phyloP scores from a whole-genome alignment of 176 grass and related monocot species.

The Saccharum officinarum region DNA sequence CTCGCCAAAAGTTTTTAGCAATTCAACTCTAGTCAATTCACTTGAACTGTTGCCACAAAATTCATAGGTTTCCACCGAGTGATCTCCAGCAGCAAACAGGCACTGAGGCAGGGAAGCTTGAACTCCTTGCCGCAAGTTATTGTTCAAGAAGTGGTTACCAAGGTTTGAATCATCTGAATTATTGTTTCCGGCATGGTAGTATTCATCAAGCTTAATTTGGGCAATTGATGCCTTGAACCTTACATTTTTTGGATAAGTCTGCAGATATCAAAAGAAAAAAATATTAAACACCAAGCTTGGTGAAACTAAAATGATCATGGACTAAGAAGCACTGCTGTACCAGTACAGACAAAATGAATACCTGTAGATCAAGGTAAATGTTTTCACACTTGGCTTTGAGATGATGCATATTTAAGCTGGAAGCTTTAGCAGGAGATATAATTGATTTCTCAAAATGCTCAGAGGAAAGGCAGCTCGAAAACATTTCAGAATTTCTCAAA shows the following conservation, averaged over 20 bases:
- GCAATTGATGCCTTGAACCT: conserved; percentile 61
- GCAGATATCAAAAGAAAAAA: conserved; percentile 60
- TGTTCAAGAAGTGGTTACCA: conserved; percentile 59
- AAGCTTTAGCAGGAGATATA: conserved; percentile 40
- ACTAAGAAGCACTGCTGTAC: conserved; percentile 15
- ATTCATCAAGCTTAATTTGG: conserved; percentile 72
- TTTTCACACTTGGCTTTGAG: conserved; percentile 77
- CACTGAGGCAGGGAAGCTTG: conserved; percentile 72
- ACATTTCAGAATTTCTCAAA: conserved; percentile 60
- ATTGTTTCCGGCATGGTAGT: conserved; percentile 45
- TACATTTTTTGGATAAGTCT: conserved; percentile 84
- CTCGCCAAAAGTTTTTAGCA: conserved; percentile 77
- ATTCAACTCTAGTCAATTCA: conserved; percentile 63
- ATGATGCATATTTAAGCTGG: conserved; percentile 71
- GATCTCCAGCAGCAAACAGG: conserved; percentile 43
- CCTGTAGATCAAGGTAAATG: conserved; percentile 74
- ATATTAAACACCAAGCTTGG: conserved; percentile 27
- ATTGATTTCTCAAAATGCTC: conserved; percentile 56
- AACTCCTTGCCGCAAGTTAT: conserved; percentile 65
- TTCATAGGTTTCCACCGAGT: conserved; percentile 36
- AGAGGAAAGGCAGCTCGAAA: conserved; percentile 70
- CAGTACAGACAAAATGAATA: conserved; percentile 37
- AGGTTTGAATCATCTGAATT: conserved; percentile 29
- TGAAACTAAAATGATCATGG: conserved; percentile 14
- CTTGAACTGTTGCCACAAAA: conserved; percentile 35